Evolutionary conservation across 2,329 filamentous ascomycete species (phyloP), one percentile per base, ranked within the genome.

Genomic region (Colletotrichum sp.): DNA sequence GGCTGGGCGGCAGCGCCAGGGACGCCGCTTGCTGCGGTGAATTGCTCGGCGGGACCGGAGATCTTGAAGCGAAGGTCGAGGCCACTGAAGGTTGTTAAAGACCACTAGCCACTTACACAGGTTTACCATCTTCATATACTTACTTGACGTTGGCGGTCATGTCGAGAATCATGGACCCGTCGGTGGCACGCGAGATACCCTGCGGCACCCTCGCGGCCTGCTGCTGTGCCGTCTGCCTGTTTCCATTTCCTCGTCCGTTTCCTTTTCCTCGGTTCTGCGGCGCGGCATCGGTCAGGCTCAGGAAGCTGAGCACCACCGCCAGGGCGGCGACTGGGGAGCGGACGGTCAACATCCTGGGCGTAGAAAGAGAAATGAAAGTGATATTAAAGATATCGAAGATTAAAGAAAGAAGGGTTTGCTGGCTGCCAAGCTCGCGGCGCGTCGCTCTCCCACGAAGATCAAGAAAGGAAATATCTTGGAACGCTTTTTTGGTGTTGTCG

Each of bases 61-160:
- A 92, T 87, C 77, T 87, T 89, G 85, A 90, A 91, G 68, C 90
- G 88, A 43, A 92, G 88, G 7, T 85, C 81, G 4, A 91, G 87
- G 69, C 87, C 87, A 76, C 88, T 90, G 58, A 14, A 26, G 5
- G 58, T 21, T 55, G 59, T 81, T 71, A 79, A 78, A 30, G 30
- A 34, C n/a, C 43, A 48, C 7, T 24, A 24, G 21, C 21, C 21
- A 24, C 21, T 24, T 30, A 56, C 30, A 26, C 59, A n/a, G 30
- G 28, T 4, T 32, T 36, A 7, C 2, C 43, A 21, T 8, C 5
- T 8, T 34, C 28, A 5, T 18, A 16, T 26, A 77, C 83, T 77
- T 85, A 89, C 87, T 91, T 91, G 75, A 92, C 87, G 12, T 83
- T 85, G 5, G 87, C 89, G 3, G 87, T 91, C 70, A 86, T 87